A percentile compares a stretch with the other conserved stretches of the same genome.
These are phyloP conservation scores for Lunasporangiospora selenospora DNA, from an alignment of 192 early-diverging fungal genomes.

Conservation along the genomic window DNA sequence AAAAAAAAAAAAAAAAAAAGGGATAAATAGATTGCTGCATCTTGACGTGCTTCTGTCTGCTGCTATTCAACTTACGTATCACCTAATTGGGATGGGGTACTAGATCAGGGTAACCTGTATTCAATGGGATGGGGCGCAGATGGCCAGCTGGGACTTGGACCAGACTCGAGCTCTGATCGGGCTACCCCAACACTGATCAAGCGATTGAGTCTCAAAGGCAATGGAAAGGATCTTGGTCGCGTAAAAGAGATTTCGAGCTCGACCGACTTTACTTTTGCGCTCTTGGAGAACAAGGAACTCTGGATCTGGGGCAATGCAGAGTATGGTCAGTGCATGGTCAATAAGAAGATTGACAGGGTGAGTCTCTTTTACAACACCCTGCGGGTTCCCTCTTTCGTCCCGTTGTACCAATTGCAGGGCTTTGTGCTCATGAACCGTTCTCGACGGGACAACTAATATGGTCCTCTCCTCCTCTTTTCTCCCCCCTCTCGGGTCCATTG, in stretches of 20 bases:
- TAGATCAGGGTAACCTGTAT: conserved; percentile 58
- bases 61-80: too few relatives aligned
- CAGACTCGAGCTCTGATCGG: conserved; percentile 46
- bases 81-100: not conserved
- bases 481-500: too few relatives aligned
- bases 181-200: conserved; percentile 54
- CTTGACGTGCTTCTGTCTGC: not conserved
- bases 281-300: conserved; percentile 57
- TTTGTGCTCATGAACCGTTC: too few relatives aligned
- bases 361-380: conserved; percentile 3
- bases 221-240: conserved; percentile 18
- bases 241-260: conserved; percentile 62
- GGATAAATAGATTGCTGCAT: not conserved
- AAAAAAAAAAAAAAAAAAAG: not conserved
- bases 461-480: too few relatives aligned
- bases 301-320: conserved; percentile 82
- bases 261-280: conserved; percentile 73
- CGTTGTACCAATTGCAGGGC: too few relatives aligned
- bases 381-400: conserved; percentile 34
- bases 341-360: conserved; percentile 62
- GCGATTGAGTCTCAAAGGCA: conserved; percentile 41
- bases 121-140: conserved; percentile 83
- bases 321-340: conserved; percentile 76
- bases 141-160: conserved; percentile 72
- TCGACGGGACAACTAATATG: too few relatives aligned